Percentiles rank a stretch among this genome's conserved stretches.
Evolutionary conservation across 1,139 yeast species (phyloP).

Genomic region (Pichia sp.): DNA sequence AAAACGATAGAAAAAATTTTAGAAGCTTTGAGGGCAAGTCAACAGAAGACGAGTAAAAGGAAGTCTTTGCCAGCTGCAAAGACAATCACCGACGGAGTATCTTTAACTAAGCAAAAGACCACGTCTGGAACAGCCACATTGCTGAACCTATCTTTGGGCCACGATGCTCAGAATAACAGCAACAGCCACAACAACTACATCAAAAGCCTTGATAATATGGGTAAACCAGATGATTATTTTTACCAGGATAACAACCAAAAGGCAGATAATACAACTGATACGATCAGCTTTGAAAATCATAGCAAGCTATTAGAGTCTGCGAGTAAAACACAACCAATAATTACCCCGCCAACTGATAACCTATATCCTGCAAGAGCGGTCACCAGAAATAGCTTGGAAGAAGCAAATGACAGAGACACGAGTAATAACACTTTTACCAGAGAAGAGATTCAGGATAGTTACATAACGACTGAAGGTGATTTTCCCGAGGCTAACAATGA

Average conservation of each 20-base stretch:
- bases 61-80: constrained; percentile 3
- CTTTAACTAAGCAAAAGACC: constrained; percentile 5
- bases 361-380: constrained; percentile 13
- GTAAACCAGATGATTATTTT: neutral
- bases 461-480: neutral
- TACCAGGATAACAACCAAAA: neutral
- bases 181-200: neutral
- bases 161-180: neutral
- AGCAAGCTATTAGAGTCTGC: neutral
- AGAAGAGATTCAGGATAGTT: neutral
- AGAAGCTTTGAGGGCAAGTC: constrained; percentile 78
- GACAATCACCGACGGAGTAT: neutral
- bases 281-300: neutral
- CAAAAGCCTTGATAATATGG: neutral
- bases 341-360: constrained; percentile 3
- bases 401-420: neutral
- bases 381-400: constrained; percentile 10
- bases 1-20: constrained; percentile 90
- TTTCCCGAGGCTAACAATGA: neutral
- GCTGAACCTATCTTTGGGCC: neutral
- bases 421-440: neutral
- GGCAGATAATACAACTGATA: neutral
- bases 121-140: constrained; percentile 2
- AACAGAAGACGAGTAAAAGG: constrained; percentile 36
- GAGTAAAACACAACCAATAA: neutral